phyloP scores from a whole-genome alignment of 2,329 filamentous ascomycete species.

The Fusarium brevicatenulatum region DNA sequence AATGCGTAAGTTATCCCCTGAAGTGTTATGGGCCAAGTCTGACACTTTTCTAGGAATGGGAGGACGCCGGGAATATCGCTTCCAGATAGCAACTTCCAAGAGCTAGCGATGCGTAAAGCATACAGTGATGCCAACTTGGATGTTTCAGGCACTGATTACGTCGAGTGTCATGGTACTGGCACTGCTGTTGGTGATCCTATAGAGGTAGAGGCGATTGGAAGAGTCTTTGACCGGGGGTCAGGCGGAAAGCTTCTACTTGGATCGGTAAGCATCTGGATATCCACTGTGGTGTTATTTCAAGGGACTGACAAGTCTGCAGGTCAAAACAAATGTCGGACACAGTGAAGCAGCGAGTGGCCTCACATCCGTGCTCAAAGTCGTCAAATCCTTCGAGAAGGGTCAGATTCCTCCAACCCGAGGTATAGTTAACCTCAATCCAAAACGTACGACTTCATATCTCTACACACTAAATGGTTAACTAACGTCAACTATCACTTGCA shows the following conservation, averaged over 20 bases:
- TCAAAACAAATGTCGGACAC: not conserved
- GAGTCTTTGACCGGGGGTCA: not conserved
- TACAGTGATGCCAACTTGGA: not conserved
- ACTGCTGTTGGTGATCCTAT: not conserved
- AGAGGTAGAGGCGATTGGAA: not conserved
- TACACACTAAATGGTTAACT: not conserved
- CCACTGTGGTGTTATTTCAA: accelerated
- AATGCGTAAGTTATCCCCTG: not conserved
- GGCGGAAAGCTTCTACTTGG: not conserved
- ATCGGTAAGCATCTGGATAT: not conserved
- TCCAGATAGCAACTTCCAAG: not conserved
- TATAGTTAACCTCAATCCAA: not conserved
- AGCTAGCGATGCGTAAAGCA: not conserved
- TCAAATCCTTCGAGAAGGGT: not conserved
- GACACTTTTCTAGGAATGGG: not conserved
- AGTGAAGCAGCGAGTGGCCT: not conserved
- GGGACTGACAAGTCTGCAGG: accelerated
- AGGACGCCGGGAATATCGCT: not conserved
- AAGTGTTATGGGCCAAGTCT: accelerated
- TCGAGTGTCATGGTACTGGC: not conserved
- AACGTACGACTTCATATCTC: too few species aligned
- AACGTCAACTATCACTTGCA: accelerated
- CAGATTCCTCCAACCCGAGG: not conserved
- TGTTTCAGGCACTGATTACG: not conserved
- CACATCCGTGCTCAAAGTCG: not conserved